Base-by-base conservation (phyloP, 225 moss, liverwort and hornwort species). In the Sphagnum tenellum region DNA sequence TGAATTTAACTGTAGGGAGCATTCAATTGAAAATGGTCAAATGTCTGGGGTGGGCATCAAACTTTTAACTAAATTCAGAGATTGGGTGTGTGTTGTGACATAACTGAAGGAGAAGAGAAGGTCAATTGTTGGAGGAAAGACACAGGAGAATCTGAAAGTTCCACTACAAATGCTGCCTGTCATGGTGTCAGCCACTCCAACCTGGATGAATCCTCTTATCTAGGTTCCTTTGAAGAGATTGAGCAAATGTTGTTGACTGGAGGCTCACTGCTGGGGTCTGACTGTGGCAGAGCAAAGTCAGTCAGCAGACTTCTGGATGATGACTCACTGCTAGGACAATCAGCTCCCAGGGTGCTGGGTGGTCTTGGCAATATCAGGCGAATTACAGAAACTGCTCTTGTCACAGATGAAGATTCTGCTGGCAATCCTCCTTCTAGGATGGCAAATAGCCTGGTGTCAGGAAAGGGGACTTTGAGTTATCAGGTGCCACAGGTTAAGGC, bases 401-500 rank as follows among this genome's bases (percentile, higher is more conserved):
- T 44, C 44, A 55, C 29, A 46, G 55, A 45, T 29, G 9, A 55
- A 10, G 65, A 65, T 45, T 4, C 53, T 45, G 53, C 52, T 53
- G 44, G 45, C 55, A 46, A 52, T 3, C 7, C 45, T 4, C 44
- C 3, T 11, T 49, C 46, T 45, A 52, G 29, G 29, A 4, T 46
- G 53, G 50, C 44, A 47, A 14, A 7, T 29, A 12, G 46, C 9
- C 4, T 55, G 9, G 8, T 9, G 55, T 7, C 11, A 45, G 5
- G 2, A 8, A 45, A 65, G 5, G 44, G 44, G 55, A 13, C 56
- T 62, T 67, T 56, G 60, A 48, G 5, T 68, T 66, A 7, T 9
- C 49, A 7, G 49, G 52, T 76, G 72, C 60, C 57, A 48, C 70
- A 72, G 76, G 45, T 54, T 59, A 12, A 55, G 12, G 29, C 13